Conservation (phyloP, 208 protist genomes). For the Trypanosoma boissoni region DNA sequence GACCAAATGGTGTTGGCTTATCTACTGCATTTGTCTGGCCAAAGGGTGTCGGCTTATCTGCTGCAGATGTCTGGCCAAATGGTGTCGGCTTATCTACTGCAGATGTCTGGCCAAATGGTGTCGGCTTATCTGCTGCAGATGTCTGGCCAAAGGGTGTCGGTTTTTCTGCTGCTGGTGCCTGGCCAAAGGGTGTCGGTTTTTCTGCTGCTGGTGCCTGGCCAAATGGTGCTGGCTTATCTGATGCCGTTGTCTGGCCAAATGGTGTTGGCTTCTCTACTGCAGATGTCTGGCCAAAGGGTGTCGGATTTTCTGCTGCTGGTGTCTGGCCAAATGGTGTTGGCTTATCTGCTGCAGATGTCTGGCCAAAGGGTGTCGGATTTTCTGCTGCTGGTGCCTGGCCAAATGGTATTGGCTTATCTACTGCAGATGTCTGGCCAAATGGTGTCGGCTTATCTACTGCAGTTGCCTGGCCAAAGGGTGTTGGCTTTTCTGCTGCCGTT, state of each 20-base stretch:
- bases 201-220: neutral
- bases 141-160: constrained; percentile 14
- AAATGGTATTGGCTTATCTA: constrained; percentile 6
- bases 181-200: neutral
- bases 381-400: constrained; percentile 9
- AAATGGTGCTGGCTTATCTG: constrained; percentile 1
- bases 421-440: constrained; percentile 11
- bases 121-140: neutral
- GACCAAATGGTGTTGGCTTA: constrained; percentile 15
- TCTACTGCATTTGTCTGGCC: constrained; percentile 4
- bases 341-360: neutral
- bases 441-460: constrained; percentile 1
- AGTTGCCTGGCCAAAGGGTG: neutral
- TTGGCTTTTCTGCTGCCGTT: constrained; percentile 8
- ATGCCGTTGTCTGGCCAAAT: constrained; percentile 10
- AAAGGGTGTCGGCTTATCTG: neutral
- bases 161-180: constrained; percentile 1
- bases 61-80: neutral
- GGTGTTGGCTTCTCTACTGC: constrained; percentile 4
- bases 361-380: neutral
- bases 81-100: neutral
- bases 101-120: constrained; percentile 11
- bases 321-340: constrained; percentile 8
- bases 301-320: neutral
- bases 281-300: constrained; percentile 14